A percentile compares a stretch with the other conserved stretches of the same genome.
phyloP scores from a whole-genome alignment of 768 basidiomycete genomes.

The Lentinula boryana region DNA sequence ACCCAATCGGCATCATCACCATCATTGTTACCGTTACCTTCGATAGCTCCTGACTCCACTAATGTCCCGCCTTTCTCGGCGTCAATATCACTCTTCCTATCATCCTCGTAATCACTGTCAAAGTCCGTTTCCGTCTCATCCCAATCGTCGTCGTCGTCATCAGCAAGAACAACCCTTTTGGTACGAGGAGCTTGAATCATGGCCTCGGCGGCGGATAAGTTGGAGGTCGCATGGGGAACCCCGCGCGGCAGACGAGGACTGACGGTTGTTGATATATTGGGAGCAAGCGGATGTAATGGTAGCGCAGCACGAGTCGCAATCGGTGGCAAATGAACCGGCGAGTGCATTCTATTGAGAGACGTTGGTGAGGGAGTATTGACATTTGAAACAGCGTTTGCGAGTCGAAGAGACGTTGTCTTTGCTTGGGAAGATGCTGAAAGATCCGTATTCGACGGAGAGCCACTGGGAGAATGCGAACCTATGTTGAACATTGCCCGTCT shows the following conservation, averaged over 20 bases:
- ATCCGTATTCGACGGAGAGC: conserved; percentile 15
- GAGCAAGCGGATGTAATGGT: background rate
- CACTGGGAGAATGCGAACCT: conserved; percentile 54
- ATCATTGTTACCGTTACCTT: conserved; percentile 28
- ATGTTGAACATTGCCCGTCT: conserved; percentile 44
- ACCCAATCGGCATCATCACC: conserved; percentile 52
- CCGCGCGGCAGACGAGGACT: conserved; percentile 2
- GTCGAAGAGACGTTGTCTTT: background rate
- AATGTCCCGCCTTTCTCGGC: conserved; percentile 5
- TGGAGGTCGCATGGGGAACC: conserved; percentile 4
- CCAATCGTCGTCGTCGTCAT: conserved; percentile 50
- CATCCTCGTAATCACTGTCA: conserved; percentile 22
- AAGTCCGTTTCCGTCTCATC: conserved; percentile 35
- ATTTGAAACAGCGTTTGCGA: background rate
- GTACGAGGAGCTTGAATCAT: conserved; percentile 20
- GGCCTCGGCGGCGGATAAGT: conserved; percentile 1
- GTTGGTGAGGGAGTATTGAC: background rate
- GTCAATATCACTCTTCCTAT: conserved; percentile 10
- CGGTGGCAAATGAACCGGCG: background rate
- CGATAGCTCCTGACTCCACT: conserved; percentile 15
- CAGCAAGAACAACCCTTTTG: conserved; percentile 34
- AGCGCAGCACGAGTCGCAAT: background rate
- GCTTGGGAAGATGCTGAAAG: conserved; percentile 4
- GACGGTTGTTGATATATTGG: background rate
- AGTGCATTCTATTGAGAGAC: background rate